Base-by-base conservation (phyloP, 202 grass and related monocot species). In the Alloteropsis angusta region DNA sequence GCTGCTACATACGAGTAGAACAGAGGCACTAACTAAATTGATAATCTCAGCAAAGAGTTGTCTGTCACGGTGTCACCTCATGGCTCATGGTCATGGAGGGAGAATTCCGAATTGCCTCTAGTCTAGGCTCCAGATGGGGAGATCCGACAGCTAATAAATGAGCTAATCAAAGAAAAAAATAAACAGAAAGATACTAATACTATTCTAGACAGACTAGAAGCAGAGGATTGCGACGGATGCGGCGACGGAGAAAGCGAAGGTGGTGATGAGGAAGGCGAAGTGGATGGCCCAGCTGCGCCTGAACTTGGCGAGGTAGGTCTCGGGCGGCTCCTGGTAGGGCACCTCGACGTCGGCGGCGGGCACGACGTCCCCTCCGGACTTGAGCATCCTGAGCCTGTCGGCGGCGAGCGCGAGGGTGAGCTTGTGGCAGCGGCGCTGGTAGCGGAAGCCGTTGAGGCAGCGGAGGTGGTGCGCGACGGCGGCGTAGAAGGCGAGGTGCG, bases 391-490 rank as follows among this genome's bases (percentile, higher is more conserved):
- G 30, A 97, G 89, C 56, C 91, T 82, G 74, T 94, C 94, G 59
- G 94, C 92, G 34, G 91, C 94, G 36, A 97, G 91, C 19, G 94
- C 82, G n/a, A 97, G 94, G 0, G 94, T 97, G 68, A 97, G 88
- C 87, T 97, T 97, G 87, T 97, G 94, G 91, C 94, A 97, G 4
- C 94, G 82, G 6, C 94, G 71, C 89, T 97, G 94, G 87, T 97
- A 97, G 26, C 79, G 56, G 87, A 87, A 97, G 1, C 94, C 94
- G 91, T 97, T 97, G 89, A 94, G 90, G 94, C 94, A 97, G 43
- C 94, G 94, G 87, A 97, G 94, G 80, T 92, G 87, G 85, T 97
- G 94, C 9, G 91, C 94, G 45, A 97, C 94, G 59, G 94, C 94
- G 77, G 88, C 91, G 91, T 97, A 97, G 80, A 97, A 93, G 18